Conservation (phyloP, 495 filamentous ascomycete species). For the Talaromyces adpressus region DNA sequence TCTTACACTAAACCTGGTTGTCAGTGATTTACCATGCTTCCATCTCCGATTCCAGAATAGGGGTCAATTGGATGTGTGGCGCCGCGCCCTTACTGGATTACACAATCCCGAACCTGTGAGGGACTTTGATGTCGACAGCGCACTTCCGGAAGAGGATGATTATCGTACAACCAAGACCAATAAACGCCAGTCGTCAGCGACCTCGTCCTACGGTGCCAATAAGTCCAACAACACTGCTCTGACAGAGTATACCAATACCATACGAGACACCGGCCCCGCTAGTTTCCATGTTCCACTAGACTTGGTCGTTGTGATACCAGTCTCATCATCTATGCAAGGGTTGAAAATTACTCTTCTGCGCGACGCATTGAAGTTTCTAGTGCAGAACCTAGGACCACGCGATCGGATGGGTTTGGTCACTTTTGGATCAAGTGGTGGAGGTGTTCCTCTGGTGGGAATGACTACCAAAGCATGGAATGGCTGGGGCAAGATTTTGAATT, state of each 20-base stretch:
- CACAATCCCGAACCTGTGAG: constrained; percentile 55
- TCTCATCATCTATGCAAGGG: constrained; percentile 98
- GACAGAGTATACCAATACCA: constrained; percentile 61
- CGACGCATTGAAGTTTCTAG: constrained; percentile 91
- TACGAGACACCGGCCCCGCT: constrained; percentile 43
- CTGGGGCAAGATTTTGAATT: constrained; percentile 81
- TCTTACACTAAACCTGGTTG: constrained; percentile 84
- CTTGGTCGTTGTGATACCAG: constrained; percentile 92
- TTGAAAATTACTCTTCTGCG: constrained; percentile 93
- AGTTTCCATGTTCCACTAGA: constrained; percentile 86
- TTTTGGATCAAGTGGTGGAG: constrained; percentile 90
- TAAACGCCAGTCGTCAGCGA: constrained; percentile 79
- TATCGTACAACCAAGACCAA: constrained; percentile 61
- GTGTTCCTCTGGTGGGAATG: constrained; percentile 95
- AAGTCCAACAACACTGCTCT: constrained; percentile 40
- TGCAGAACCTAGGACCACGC: constrained; percentile 82
- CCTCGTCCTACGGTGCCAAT: constrained; percentile 71
- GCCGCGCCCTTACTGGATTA: constrained; percentile 77
- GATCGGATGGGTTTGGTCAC: constrained; percentile 97
- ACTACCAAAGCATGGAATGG: constrained; percentile 89
- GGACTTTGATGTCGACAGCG: constrained; percentile 73
- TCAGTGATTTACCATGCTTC: constrained; percentile 93
- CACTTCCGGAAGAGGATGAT: constrained; percentile 87
- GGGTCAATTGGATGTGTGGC: constrained; percentile 84
- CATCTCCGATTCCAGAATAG: constrained; percentile 86